phyloP scores from a whole-genome alignment of 192 early-diverging fungal species.

The Coemansia sp. region DNA sequence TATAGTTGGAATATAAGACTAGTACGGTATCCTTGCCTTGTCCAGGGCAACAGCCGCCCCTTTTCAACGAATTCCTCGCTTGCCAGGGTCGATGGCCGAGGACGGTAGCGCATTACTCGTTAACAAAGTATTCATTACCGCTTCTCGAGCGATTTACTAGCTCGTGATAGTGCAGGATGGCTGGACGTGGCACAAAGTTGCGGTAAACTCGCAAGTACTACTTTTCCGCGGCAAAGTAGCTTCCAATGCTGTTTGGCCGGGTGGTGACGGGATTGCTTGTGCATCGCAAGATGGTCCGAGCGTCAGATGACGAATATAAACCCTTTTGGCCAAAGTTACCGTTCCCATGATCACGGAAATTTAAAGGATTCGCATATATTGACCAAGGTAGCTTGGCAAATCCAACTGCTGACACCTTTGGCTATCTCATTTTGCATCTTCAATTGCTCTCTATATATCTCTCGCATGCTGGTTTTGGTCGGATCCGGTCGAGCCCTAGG shows the following conservation, averaged over 20 bases:
- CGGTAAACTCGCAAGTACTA: not conserved
- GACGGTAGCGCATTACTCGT: too few species aligned
- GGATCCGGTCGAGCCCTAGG: slow-evolving; percentile 35
- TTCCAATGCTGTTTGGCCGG: not conserved
- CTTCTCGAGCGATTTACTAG: slow-evolving; percentile 2
- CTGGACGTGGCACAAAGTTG: not conserved
- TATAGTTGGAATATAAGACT: not conserved
- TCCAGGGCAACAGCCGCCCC: not conserved
- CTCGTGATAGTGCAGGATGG: slow-evolving; percentile 17
- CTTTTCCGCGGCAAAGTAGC: not conserved
- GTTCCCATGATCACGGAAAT: not conserved
- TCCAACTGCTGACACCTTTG: not conserved
- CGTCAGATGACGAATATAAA: slow-evolving; percentile 1
- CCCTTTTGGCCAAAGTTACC: too few species aligned
- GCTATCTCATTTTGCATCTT: not conserved
- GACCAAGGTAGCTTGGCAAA: not conserved
- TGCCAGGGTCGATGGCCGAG: not conserved
- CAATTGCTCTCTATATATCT: not conserved
- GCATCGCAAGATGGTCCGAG: slow-evolving; percentile 1
- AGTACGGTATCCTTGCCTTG: not conserved
- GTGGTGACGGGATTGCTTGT: not conserved
- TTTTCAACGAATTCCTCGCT: not conserved
- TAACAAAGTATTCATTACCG: not conserved
- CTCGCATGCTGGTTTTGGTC: slow-evolving; percentile 36
- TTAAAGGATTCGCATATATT: not conserved